Base-by-base conservation (phyloP, 2,329 filamentous ascomycete species). In the Penicillium sp. region DNA sequence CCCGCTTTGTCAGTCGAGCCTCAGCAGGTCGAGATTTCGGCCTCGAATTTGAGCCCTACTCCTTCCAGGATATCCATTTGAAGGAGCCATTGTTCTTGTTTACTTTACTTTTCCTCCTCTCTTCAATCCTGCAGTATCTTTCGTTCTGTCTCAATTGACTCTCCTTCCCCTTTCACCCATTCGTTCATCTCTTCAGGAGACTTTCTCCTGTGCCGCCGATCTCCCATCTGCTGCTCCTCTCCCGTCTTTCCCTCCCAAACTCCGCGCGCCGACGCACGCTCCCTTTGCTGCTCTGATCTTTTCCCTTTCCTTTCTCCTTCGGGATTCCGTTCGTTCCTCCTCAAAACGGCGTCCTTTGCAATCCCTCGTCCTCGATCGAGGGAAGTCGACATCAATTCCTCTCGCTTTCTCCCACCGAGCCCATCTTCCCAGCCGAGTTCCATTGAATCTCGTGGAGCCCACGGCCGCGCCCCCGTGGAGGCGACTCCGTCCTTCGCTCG, bases 281-380 rank as follows among this genome's bases (percentile, higher is more conserved):
- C 57, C 51, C 37, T 59, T 50, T 6, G 43, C 41, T 42, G 31
- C 38, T 39, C 41, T 37, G 31, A 31, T 39, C 17, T 53, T 47
- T 17, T 17, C 22, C 38, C 34, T 28, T 25, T 28, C 15, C 34
- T 22, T 48, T 48, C 31, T n/a, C 42, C 37, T 54, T 34, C 14
- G 39, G 50, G 38, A 34, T 17, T 34, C 34, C 41, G 28, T 35
- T 45, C 34, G 41, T 58, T 60, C 57, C 20, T 41, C 20, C 58
- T 65, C 67, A 69, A 66, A 65, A 69, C 67, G 67, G 67, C 67
- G 65, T 69, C 64, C 56, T 62, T 63, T 51, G 59, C 57, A 56
- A 22, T 37, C 57, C 25, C 58, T 62, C 55, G 43, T 53, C 55
- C 62, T 56, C 64, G 48, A 48, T 58, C 62, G 56, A 62, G 59